Conservation (phyloP, 2,329 filamentous ascomycete species). For the Calycina herbarum region DNA sequence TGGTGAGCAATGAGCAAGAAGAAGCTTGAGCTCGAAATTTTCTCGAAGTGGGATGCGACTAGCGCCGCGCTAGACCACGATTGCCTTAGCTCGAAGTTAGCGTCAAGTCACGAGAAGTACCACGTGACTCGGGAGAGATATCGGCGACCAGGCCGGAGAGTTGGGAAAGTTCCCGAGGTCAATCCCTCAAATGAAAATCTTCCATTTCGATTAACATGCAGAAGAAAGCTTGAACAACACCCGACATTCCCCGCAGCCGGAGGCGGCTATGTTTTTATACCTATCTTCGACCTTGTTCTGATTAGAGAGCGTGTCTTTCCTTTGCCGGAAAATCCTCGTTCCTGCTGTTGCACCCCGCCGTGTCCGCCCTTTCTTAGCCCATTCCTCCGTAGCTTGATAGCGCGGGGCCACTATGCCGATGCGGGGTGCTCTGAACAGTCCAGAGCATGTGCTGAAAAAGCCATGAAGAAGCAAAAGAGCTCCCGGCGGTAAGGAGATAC, state of each 20-base stretch:
- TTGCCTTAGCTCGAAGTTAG: not conserved
- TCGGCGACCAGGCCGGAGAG: not conserved
- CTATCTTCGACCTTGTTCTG: not conserved
- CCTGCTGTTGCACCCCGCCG: not conserved
- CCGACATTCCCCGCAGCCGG: slow-evolving; percentile 21
- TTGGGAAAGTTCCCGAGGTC: not conserved
- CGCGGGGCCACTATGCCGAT: slow-evolving; percentile 4
- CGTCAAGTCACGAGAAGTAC: no score
- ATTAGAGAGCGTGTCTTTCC: not conserved
- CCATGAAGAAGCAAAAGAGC: not conserved
- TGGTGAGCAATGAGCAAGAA: slow-evolving; percentile 15
- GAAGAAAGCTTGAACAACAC: not conserved
- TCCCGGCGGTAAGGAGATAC: not conserved
- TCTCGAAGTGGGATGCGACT: slow-evolving; percentile 44
- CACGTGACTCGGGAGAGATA: not conserved
- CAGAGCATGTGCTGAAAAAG: not conserved
- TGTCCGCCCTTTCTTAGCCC: slow-evolving; percentile 12
- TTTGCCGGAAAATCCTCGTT: slow-evolving; percentile 28
- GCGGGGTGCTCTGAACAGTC: not conserved
- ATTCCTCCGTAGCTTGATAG: slow-evolving; percentile 19
- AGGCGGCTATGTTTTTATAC: slow-evolving; percentile 3
- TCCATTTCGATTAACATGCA: not conserved
- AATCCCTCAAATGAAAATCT: not conserved
- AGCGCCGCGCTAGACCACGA: slow-evolving; percentile 8
- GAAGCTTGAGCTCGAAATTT: slow-evolving; percentile 36